Conservation (phyloP, 495 filamentous ascomycete genomes). For the Daldinia decipiens region DNA sequence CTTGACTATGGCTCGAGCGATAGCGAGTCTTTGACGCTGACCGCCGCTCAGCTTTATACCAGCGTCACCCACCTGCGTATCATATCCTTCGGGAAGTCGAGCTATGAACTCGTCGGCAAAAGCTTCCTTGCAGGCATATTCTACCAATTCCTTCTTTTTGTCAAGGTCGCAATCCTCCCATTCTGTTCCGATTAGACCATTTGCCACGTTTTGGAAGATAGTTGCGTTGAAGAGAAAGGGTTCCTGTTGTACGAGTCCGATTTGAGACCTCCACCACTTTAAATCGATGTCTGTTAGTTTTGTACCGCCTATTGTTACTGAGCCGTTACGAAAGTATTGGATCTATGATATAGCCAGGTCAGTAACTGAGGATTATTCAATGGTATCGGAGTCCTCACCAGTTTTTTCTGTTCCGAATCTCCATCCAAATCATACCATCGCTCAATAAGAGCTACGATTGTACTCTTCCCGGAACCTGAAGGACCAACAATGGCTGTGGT, state of each 20-base stretch:
- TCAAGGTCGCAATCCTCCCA: conserved; percentile 63
- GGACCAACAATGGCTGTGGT: conserved; percentile 86
- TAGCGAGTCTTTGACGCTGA: conserved; percentile 72
- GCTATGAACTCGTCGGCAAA: conserved; percentile 71
- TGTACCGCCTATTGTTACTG: conserved; percentile 61
- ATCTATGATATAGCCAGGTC: conserved; percentile 39
- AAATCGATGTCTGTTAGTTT: conserved; percentile 65
- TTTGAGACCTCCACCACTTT: conserved; percentile 72
- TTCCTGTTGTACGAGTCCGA: conserved; percentile 75
- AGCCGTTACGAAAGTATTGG: conserved; percentile 58
- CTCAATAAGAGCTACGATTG: conserved; percentile 71
- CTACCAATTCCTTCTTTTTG: conserved; percentile 65
- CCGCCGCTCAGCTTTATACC: conserved; percentile 70
- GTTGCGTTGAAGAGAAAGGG: conserved; percentile 76
- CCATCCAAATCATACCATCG: conserved; percentile 70
- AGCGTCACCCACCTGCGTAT: conserved; percentile 69
- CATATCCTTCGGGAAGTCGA: conserved; percentile 69
- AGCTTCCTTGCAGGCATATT: conserved; percentile 68
- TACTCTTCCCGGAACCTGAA: conserved; percentile 76
- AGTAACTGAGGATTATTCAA: conserved; percentile 17
- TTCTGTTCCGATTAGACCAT: conserved; percentile 70
- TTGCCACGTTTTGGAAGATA: conserved; percentile 72
- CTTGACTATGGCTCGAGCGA: conserved; percentile 78
- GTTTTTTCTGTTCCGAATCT: conserved; percentile 58
- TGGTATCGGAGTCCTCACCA: conserved; percentile 48